Conservation (phyloP, 1,284 basidiomycete species). For the Sphaerobolus stellatus region DNA sequence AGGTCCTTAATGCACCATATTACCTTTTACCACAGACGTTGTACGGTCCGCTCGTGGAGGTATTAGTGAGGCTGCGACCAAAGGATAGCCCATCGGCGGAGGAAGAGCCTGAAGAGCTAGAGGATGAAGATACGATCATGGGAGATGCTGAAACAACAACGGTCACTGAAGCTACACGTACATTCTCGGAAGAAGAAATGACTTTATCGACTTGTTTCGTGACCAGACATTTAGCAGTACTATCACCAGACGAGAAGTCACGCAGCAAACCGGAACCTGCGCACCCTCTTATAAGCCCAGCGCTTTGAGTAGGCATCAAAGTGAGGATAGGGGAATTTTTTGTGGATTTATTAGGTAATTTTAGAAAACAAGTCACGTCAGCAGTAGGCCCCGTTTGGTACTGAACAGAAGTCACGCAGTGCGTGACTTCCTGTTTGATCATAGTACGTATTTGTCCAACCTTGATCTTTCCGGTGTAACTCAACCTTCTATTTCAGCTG, state of each 20-base stretch:
- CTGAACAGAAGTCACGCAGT: too few species aligned
- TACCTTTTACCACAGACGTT: constrained; percentile 77
- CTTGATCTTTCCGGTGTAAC: constrained; percentile 9
- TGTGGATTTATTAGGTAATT: too few species aligned
- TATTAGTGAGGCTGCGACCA: constrained; percentile 50
- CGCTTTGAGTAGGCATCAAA: too few species aligned
- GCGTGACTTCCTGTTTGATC: too few species aligned
- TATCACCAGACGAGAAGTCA: too few species aligned
- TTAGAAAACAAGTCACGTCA: too few species aligned
- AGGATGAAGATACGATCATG: constrained; percentile 47
- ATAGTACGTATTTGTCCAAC: constrained; percentile 1
- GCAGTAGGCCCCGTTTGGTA: too few species aligned
- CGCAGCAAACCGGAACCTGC: too few species aligned
- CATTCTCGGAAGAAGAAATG: constrained; percentile 44
- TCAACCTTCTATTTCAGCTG: constrained; percentile 1
- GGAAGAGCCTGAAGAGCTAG: constrained; percentile 21
- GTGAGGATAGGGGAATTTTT: too few species aligned
- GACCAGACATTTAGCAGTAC: constrained; percentile 46
- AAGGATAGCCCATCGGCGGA: constrained; percentile 14
- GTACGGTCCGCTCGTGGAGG: constrained; percentile 71
- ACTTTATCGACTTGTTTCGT: constrained; percentile 51
- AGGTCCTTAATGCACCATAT: constrained; percentile 70
- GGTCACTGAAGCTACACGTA: constrained; percentile 26
- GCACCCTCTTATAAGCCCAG: too few species aligned
- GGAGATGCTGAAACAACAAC: constrained; percentile 19